phyloP scores from a whole-genome alignment of 495 filamentous ascomycete species.

The Penicillium chermesinum region DNA sequence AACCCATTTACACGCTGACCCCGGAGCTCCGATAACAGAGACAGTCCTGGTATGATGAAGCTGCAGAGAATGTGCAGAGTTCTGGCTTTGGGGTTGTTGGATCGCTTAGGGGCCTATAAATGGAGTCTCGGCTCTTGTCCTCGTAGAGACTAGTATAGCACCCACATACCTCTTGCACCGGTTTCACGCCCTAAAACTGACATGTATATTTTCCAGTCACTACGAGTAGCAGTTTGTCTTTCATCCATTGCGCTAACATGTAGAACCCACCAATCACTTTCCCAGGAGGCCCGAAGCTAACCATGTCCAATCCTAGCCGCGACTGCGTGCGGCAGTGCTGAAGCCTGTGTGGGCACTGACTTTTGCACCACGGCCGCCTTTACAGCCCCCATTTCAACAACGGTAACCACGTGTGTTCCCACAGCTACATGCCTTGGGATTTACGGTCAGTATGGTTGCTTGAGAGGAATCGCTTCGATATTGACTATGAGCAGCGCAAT shows the following conservation, averaged over 20 bases:
- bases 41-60: too few relatives aligned
- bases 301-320: background rate
- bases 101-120: too few relatives aligned
- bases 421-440: conserved; percentile 28
- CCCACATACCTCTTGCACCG: too few relatives aligned
- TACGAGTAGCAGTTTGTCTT: background rate
- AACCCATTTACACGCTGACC: too few relatives aligned
- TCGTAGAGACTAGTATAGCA: too few relatives aligned
- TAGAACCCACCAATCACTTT: background rate
- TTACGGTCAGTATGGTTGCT: conserved; percentile 21
- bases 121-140: too few relatives aligned
- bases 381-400: conserved; percentile 23
- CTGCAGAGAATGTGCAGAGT: too few relatives aligned
- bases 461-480: background rate
- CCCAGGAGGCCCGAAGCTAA: background rate
- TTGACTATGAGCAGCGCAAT: background rate
- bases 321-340: background rate
- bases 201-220: background rate
- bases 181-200: background rate
- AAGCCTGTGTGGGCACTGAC: conserved; percentile 28
- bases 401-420: conserved; percentile 28
- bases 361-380: conserved; percentile 29
- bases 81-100: too few relatives aligned
- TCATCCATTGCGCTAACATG: background rate
- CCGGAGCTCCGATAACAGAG: too few relatives aligned